These are phyloP conservation scores for Cotoneaster glaucophyllus DNA, from an alignment of 306 rosid species.

Conservation along the genomic window DNA sequence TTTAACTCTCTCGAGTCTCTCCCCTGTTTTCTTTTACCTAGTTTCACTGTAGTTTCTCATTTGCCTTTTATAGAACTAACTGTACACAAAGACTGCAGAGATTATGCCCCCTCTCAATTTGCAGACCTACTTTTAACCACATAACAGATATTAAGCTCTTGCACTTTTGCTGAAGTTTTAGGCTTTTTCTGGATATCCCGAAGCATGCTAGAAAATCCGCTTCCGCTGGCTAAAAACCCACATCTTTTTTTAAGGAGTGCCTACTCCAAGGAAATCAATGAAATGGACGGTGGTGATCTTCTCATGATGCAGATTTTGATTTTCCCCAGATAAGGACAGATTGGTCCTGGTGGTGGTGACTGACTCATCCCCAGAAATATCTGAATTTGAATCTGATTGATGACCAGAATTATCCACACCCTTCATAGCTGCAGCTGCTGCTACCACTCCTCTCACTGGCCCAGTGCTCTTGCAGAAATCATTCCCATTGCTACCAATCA, in stretches of 20 bases:
- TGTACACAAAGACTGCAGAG: conserved; percentile 42
- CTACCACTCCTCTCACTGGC: neutral
- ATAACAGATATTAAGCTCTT: neutral
- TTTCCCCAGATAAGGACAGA: conserved; percentile 36
- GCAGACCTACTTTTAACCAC: neutral
- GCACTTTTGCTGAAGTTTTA: conserved; percentile 4
- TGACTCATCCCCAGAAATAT: conserved; percentile 65
- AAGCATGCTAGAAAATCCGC: neutral
- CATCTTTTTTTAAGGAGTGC: conserved; percentile 29
- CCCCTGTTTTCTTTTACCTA: neutral
- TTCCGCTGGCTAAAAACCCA: neutral
- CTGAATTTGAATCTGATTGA: conserved; percentile 71
- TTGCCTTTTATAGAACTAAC: conserved; percentile 40
- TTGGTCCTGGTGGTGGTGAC: conserved; percentile 43
- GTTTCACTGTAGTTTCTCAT: conserved; percentile 15
- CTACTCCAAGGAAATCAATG: conserved; percentile 95
- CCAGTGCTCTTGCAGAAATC: conserved; percentile 1
- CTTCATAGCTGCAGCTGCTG: neutral
- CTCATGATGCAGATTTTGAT: conserved; percentile 22
- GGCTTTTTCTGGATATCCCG: neutral
- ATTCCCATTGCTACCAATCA: conserved; percentile 11
- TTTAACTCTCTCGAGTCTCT: neutral
- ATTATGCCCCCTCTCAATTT: neutral
- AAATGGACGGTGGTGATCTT: conserved; percentile 31
- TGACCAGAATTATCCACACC: conserved; percentile 40